These are phyloP conservation scores for Malassezia arunalokei DNA, from an alignment of 1,284 basidiomycete genomes.

Conservation along the genomic window DNA sequence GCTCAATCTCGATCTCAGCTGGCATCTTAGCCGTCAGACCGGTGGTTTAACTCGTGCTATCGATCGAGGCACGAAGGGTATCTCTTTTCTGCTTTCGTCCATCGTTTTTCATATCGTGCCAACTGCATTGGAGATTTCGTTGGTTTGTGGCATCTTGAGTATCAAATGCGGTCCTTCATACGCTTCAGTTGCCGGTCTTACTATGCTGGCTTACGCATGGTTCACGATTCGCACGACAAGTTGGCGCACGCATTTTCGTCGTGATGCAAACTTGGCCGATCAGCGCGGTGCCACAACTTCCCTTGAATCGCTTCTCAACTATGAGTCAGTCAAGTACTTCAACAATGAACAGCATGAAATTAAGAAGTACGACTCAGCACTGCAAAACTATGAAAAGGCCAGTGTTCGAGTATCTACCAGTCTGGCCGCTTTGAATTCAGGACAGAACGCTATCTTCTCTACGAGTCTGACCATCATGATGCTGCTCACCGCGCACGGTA, in stretches of 20 bases:
- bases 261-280: conserved; percentile 88
- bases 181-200: conserved; percentile 72
- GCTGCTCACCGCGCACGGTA: conserved; percentile 88
- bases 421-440: conserved; percentile 82
- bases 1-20: conserved; percentile 76
- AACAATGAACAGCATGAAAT: conserved; percentile 91
- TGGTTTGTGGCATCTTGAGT: conserved; percentile 92
- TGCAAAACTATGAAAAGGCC: conserved; percentile 75
- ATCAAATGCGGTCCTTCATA: conserved; percentile 97
- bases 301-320: conserved; percentile 92
- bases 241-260: conserved; percentile 90
- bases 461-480: conserved; percentile 84
- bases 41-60: conserved; percentile 92
- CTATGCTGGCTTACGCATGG: conserved; percentile 87
- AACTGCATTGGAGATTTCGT: conserved; percentile 84
- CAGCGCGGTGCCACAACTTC: conserved; percentile 87
- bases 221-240: conserved; percentile 90
- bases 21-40: conserved; percentile 85
- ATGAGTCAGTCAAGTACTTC: conserved; percentile 98
- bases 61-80: conserved; percentile 92
- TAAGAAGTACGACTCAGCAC: conserved; percentile 77
- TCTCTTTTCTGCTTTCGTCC: conserved; percentile 84
- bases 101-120: conserved; percentile 91
- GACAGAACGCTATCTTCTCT: conserved; percentile 91
- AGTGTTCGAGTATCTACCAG: conserved; percentile 91